phyloP scores from a whole-genome alignment of 306 rosid species.

The Vigna mungo region DNA sequence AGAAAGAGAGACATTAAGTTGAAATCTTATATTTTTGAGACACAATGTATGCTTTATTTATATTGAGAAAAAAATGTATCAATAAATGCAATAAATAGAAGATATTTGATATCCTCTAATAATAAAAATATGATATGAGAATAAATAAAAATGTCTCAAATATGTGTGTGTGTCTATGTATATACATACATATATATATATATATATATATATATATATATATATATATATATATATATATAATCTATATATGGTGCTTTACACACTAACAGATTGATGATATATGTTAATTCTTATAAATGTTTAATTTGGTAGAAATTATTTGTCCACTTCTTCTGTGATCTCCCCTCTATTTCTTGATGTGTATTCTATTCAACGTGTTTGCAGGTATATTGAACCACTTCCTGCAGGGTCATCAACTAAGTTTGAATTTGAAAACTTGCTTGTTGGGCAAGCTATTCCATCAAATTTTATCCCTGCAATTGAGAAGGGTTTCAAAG shows the following conservation, averaged over 20 bases:
- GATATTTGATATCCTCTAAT: too few species aligned
- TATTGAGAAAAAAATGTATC: too few species aligned
- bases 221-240: too few species aligned
- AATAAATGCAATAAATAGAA: too few species aligned
- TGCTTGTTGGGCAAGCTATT: slow-evolving; percentile 94
- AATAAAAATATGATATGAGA: too few species aligned
- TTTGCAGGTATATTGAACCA: slow-evolving; percentile 86
- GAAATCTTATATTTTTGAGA: too few species aligned
- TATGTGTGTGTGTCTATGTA: too few species aligned
- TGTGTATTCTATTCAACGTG: slow-evolving; percentile 26
- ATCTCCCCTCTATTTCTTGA: slow-evolving; percentile 19
- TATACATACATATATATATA: too few species aligned
- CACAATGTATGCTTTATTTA: too few species aligned
- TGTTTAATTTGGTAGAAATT: slow-evolving; percentile 5
- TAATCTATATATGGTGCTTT: not conserved
- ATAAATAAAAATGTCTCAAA: too few species aligned
- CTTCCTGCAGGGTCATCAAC: slow-evolving; percentile 77
- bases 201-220: too few species aligned
- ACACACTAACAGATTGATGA: slow-evolving; percentile 9
- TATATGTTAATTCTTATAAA: slow-evolving; percentile 18
- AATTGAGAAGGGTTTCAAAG: slow-evolving; percentile 95
- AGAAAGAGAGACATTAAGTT: too few species aligned
- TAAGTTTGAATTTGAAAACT: slow-evolving; percentile 94
- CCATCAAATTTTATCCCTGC: slow-evolving; percentile 95
- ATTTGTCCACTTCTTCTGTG: slow-evolving; percentile 14